These are phyloP conservation scores for Viola pubescens DNA, from an alignment of 441 rosid genomes.

Conservation along the genomic window DNA sequence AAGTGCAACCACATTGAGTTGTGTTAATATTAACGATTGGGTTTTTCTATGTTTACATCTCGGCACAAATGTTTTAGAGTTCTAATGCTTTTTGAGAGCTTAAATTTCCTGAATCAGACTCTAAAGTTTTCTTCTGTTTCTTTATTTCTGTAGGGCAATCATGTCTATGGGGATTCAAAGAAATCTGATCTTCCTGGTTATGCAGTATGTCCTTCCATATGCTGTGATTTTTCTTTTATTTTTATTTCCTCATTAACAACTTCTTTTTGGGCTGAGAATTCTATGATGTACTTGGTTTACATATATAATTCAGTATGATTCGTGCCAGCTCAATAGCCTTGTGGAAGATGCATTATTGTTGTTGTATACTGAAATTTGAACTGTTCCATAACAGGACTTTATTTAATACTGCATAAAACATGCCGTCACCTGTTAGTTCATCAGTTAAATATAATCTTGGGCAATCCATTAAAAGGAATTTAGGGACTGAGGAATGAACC, in stretches of 20 bases:
- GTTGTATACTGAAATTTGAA: too few species aligned
- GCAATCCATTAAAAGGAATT: not conserved
- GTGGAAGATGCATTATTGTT: not conserved
- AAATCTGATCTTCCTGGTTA: constrained; percentile 69
- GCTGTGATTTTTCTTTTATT: not conserved
- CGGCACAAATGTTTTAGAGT: not conserved
- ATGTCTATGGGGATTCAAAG: constrained; percentile 33
- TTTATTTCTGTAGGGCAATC: constrained; percentile 32
- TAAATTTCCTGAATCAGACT: not conserved
- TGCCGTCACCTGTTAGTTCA: not conserved
- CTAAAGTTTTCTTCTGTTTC: not conserved
- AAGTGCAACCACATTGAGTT: not conserved
- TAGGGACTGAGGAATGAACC: not conserved
- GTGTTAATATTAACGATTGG: not conserved
- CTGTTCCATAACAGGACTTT: not conserved
- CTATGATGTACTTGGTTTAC: not conserved
- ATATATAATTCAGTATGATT: not conserved
- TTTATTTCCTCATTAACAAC: not conserved
- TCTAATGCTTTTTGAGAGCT: not conserved
- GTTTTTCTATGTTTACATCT: constrained; percentile 4
- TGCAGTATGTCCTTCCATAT: constrained; percentile 52
- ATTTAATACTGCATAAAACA: not conserved
- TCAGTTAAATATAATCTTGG: not conserved
- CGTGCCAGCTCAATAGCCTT: not conserved
- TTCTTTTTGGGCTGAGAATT: not conserved